Base-by-base conservation (phyloP, 495 filamentous ascomycete genomes). In the Evernia prunastri region DNA sequence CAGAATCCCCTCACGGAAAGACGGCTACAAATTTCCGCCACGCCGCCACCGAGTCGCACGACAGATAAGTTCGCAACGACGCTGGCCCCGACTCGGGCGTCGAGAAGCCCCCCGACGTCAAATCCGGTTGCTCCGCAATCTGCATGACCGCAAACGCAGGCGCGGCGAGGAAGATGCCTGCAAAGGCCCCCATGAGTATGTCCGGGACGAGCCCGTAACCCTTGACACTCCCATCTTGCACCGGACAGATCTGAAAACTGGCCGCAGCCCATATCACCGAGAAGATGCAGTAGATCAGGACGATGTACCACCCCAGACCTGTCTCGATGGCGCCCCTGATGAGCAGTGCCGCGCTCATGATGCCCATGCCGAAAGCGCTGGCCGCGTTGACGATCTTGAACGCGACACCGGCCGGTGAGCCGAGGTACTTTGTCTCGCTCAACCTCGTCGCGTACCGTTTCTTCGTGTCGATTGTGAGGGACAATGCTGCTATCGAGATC, bases 381-480 rank as follows among this genome's bases (percentile, higher is more conserved):
- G 11, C 53, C 7, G 20, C 54, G 29, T 64, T 56, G 33, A 64
- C 33, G 18, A 64, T 29, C 13, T 57, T 56, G 56, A 64, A 64
- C n/a, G 39, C 56, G 20, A 58, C 61, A 47, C 61, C 5, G n/a
- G 61, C 61, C 42, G 47, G 31, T 36, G 20, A 25, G 25, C 61
- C 61, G 9, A 58, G 36, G n/a, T 36, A 58, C 35, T 40, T 37
- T 25, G 45, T 54, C 11, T 62, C 60, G 37, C 47, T 56, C 60
- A 62, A 43, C 18, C 29, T n/a, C n/a, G n/a, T 18, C 42, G 61
- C 61, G 61, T 64, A 64, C 56, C 61, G 61, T 49, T 64, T 45
- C n/a, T 64, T 64, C 18, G 36, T 59, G 61, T 64, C 61, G 12
- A 64, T 64, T 40, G 61, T 64, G 53, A 64, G 54, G 31, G 53